Conservation (phyloP, 176 grass and related monocot genomes). For the Carex pumila region DNA sequence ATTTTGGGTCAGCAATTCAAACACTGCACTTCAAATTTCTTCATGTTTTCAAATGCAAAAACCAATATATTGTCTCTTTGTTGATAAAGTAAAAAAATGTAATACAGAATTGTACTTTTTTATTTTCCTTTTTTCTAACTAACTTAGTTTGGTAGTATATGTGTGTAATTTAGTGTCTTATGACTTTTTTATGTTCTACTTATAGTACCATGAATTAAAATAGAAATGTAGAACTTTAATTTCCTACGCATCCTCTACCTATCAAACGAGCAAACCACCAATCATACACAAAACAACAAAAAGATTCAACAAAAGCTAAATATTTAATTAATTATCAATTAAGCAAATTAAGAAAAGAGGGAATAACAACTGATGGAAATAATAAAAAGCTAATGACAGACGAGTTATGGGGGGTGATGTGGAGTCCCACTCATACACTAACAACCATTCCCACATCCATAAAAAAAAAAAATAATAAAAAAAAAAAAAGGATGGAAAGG, state of each 20-base stretch:
- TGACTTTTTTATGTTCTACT: background rate
- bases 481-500: background rate
- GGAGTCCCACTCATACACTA: slow-evolving; percentile 27
- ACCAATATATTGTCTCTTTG: background rate
- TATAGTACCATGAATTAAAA: background rate
- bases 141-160: background rate
- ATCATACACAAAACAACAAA: slow-evolving; percentile 9
- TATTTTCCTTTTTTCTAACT: background rate
- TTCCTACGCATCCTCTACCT: background rate
- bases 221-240: background rate
- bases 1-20: background rate
- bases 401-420: slow-evolving; percentile 13
- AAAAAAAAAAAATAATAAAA: background rate
- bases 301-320: background rate
- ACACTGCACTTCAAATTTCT: background rate
- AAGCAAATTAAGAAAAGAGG: background rate
- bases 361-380: background rate
- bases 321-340: background rate
- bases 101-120: background rate
- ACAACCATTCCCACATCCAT: slow-evolving; percentile 6
- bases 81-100: background rate
- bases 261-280: background rate
- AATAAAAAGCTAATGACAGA: slow-evolving; percentile 3
- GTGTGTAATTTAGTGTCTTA: background rate
- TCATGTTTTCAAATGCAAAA: background rate